Evolutionary conservation across 768 basidiomycete species (phyloP).

Genomic region (Leucocoprinus sp.): DNA sequence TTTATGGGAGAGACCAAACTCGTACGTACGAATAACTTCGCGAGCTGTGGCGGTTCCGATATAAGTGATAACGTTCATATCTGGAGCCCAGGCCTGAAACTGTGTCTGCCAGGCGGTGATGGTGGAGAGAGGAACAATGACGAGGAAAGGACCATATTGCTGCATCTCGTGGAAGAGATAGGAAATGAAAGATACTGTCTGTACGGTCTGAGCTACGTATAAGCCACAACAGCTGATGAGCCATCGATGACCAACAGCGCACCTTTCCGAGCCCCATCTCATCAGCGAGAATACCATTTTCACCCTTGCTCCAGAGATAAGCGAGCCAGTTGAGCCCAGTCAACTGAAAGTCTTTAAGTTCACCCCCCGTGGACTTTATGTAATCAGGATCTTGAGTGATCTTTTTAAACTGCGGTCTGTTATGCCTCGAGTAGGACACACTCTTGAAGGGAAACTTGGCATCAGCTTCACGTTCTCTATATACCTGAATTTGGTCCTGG

Average conservation of each 20-base stretch:
- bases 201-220: constrained; percentile 62
- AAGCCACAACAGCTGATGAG: constrained; percentile 13
- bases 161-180: constrained; percentile 88
- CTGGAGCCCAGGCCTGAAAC: constrained; percentile 92
- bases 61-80: constrained; percentile 94
- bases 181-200: constrained; percentile 91
- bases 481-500: constrained; percentile 71
- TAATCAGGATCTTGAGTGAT: constrained; percentile 87
- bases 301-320: constrained; percentile 89
- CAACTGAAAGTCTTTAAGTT: constrained; percentile 95
- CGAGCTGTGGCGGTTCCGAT: constrained; percentile 85
- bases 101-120: constrained; percentile 98
- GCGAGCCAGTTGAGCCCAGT: constrained; percentile 99
- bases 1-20: constrained; percentile 85
- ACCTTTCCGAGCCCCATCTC: constrained; percentile 99
- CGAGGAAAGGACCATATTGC: constrained; percentile 95
- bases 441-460: constrained; percentile 86
- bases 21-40: constrained; percentile 84
- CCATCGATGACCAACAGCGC: constrained; percentile 10
- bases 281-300: constrained; percentile 96
- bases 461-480: constrained; percentile 66
- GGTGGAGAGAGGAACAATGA: constrained; percentile 96
- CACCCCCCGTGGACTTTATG: constrained; percentile 66
- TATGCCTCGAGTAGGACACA: constrained; percentile 48
- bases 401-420: constrained; percentile 74